A percentile compares a stretch with the other conserved stretches of the same genome.
Conservation (phyloP, 2,329 filamentous ascomycete genomes). For the Talaromyces atroroseus region DNA sequence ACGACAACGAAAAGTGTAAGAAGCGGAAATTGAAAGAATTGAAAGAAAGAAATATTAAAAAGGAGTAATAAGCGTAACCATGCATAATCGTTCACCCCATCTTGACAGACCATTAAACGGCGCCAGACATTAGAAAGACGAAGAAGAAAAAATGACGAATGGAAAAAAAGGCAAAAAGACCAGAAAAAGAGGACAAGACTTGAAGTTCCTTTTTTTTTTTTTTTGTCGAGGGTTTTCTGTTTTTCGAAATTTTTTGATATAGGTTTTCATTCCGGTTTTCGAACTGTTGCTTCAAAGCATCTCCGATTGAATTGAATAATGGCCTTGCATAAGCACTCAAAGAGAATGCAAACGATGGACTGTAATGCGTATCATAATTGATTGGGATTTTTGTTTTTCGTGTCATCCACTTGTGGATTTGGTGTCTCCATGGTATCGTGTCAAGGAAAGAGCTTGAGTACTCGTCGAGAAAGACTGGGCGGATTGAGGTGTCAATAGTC, state of each 20-base stretch:
- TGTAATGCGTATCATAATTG: neutral
- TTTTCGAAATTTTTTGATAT: neutral
- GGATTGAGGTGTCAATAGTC: neutral
- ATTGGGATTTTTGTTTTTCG: neutral
- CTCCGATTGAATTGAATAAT: neutral
- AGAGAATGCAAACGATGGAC: neutral
- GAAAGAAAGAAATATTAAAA: constrained; percentile 3
- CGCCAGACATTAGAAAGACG: neutral
- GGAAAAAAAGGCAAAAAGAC: neutral
- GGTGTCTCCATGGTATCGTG: neutral
- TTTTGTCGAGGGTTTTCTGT: neutral
- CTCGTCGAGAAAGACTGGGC: neutral
- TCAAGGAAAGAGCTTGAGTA: neutral
- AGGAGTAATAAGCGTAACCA: neutral
- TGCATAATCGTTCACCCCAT: neutral
- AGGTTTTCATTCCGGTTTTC: neutral
- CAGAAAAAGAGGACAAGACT: neutral
- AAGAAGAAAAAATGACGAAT: neutral
- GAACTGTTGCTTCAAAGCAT: neutral
- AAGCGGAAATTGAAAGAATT: neutral
- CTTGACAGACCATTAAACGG: neutral
- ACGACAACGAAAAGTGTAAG: neutral
- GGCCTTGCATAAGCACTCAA: neutral
- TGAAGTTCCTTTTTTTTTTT: neutral
- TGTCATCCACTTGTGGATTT: neutral